Conservation (phyloP, 345 rosid species). For the Arabidopsis suecica region DNA sequence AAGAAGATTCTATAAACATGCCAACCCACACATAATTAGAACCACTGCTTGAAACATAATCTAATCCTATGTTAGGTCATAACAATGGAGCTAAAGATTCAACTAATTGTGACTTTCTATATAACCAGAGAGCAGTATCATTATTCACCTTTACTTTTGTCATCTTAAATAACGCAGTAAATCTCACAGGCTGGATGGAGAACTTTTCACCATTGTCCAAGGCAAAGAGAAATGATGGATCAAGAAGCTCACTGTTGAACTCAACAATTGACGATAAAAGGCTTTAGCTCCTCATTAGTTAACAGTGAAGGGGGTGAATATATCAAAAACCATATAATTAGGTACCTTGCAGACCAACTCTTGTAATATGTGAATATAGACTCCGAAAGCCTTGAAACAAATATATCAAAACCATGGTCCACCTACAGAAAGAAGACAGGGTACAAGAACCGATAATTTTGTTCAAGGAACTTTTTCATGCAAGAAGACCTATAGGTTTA, state of each 20-base stretch:
- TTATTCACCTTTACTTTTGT: slow-evolving; percentile 89
- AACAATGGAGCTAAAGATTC: slow-evolving; percentile 7
- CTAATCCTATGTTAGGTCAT: slow-evolving; percentile 4
- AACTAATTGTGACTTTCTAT: slow-evolving; percentile 4
- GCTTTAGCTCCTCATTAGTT: slow-evolving; percentile 37
- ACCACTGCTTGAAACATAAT: slow-evolving; percentile 25
- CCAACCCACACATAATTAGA: slow-evolving; percentile 25
- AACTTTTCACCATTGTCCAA: slow-evolving; percentile 91
- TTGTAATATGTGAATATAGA: slow-evolving; percentile 91
- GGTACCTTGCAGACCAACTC: slow-evolving; percentile 98
- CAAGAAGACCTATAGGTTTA: slow-evolving; percentile 9
- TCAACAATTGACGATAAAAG: slow-evolving; percentile 34
- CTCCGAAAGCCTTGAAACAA: slow-evolving; percentile 83
- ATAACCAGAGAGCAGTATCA: neutral
- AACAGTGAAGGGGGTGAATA: slow-evolving; percentile 3
- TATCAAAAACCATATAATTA: slow-evolving; percentile 17
- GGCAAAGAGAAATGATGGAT: slow-evolving; percentile 96
- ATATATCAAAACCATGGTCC: slow-evolving; percentile 96
- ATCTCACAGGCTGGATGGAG: slow-evolving; percentile 89
- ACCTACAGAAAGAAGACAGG: slow-evolving; percentile 57
- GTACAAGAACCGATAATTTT: neutral
- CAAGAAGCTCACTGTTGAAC: slow-evolving; percentile 81
- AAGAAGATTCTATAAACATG: slow-evolving; percentile 32
- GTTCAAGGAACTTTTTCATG: slow-evolving; percentile 15
- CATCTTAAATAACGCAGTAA: slow-evolving; percentile 80